These are phyloP conservation scores for Rhizophagus prolifer DNA, from an alignment of 192 early-diverging fungal genomes.

Conservation along the genomic window DNA sequence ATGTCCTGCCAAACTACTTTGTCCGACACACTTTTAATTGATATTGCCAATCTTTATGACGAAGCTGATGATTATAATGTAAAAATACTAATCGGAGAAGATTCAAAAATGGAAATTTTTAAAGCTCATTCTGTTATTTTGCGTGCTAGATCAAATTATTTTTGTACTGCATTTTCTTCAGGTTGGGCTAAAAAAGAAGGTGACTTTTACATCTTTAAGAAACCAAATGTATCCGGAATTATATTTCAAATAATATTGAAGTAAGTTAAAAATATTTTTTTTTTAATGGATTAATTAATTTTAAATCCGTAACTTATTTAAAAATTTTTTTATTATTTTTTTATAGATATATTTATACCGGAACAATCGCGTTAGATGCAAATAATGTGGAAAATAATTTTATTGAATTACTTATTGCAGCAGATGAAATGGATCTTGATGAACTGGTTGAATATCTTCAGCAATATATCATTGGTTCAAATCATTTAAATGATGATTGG, in stretches of 20 bases:
- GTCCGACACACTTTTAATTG: background rate
- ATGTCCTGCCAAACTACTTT: background rate
- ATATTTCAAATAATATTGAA: slow-evolving; percentile 11
- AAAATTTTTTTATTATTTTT: background rate
- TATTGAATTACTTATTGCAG: background rate
- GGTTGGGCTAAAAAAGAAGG: background rate
- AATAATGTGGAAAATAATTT: background rate
- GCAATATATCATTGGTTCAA: background rate
- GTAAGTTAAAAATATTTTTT: background rate
- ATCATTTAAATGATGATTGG: background rate
- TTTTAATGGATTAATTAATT: background rate
- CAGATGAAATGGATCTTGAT: background rate
- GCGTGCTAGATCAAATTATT: slow-evolving; percentile 11
- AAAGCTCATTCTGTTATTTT: slow-evolving; percentile 17
- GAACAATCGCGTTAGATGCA: background rate
- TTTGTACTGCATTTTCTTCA: background rate
- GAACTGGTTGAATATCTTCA: background rate
- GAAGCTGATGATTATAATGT: slow-evolving; percentile 7
- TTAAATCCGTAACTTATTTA: background rate
- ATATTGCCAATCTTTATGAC: slow-evolving; percentile 1
- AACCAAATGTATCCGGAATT: background rate
- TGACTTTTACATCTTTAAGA: background rate
- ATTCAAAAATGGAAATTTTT: background rate
- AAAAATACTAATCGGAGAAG: background rate
- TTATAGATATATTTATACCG: slow-evolving; percentile 5